Evolutionary conservation across 73 alveolate genomes (phyloP), one percentile per base, ranked within the genome.

Genomic region (Paramecium bursaria): DNA sequence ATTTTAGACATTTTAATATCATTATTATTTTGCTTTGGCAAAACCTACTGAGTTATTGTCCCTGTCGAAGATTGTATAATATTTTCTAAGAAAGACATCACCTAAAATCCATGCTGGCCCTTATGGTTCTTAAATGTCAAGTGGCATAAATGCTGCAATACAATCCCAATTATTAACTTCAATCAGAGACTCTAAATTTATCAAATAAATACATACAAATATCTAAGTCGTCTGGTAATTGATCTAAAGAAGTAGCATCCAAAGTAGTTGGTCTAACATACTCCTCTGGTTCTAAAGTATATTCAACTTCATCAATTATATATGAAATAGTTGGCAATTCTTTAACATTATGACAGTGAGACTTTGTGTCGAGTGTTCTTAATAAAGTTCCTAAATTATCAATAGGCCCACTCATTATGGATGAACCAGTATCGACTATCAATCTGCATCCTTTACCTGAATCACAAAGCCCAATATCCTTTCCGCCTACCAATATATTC

Each of bases 31-130:
- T 52, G 98, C 94, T 26, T 67, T 60, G 21, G 98, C 98, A 27
- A 95, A 89, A n/a, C 99, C 99, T 3, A 95, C 93, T 54, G 87
- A 85, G 73, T 92, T 86, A 30, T 90, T 77, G 53, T 91, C 96
- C 48, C 98, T 86, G 79, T 95, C 98, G 89, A 86, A 95, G 57
- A 94, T 90, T 15, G 98, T 92, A 91, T 92, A 95, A 91, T 86
- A 95, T 48, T 91, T 91, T 75, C 87, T 89, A 88, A 93, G 82
- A 75, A 94, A 94, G 0, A 90, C 87, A 75, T 89, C 97, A 23
- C 98, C 98, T 31, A 94, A 75, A 26, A 94, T 91, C 87, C 93
- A 91, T 15, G 94, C 74, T 4, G 94, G 94, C 13, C 92, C 92
- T 50, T 74, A 23, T 10, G 93, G 93, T 31, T 57, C 55, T 48